A percentile compares a stretch with the other conserved stretches of the same genome.
phyloP scores from a whole-genome alignment of 1,284 basidiomycete species.

The Ustilago nuda region DNA sequence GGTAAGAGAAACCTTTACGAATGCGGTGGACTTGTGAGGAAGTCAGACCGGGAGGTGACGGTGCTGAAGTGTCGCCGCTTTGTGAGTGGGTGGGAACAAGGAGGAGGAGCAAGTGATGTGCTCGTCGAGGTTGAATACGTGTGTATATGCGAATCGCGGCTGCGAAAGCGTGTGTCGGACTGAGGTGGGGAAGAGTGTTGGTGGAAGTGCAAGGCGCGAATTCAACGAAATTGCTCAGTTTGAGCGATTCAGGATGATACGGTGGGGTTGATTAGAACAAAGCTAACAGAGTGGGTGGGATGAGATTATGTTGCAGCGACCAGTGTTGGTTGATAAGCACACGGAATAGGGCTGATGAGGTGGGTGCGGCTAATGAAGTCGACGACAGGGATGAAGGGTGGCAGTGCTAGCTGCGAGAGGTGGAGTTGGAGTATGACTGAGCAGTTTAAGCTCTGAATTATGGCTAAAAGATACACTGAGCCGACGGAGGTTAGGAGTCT shows the following conservation, averaged over 20 bases:
- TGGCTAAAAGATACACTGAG: background rate
- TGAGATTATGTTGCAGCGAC: constrained; percentile 7
- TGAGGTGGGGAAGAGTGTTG: background rate
- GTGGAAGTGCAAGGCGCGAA: background rate
- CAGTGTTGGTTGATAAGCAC: constrained; percentile 2
- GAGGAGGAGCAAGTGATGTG: background rate
- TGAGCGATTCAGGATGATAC: background rate
- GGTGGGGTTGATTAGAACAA: background rate
- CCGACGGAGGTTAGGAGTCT: background rate
- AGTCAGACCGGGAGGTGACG: background rate
- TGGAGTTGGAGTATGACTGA: background rate
- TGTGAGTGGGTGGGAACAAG: background rate
- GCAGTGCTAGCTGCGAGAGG: constrained; percentile 8
- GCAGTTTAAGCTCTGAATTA: background rate
- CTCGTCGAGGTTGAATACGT: background rate
- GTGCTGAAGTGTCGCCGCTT: too few relatives aligned
- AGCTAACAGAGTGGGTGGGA: background rate
- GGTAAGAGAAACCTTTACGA: background rate
- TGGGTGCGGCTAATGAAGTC: background rate
- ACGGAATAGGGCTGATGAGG: background rate
- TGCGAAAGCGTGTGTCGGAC: background rate
- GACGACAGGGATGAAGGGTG: background rate
- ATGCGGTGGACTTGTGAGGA: background rate
- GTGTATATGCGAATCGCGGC: background rate
- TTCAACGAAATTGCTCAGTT: background rate